phyloP scores from a whole-genome alignment of 345 rosid species.

The Gossypium thurberi region DNA sequence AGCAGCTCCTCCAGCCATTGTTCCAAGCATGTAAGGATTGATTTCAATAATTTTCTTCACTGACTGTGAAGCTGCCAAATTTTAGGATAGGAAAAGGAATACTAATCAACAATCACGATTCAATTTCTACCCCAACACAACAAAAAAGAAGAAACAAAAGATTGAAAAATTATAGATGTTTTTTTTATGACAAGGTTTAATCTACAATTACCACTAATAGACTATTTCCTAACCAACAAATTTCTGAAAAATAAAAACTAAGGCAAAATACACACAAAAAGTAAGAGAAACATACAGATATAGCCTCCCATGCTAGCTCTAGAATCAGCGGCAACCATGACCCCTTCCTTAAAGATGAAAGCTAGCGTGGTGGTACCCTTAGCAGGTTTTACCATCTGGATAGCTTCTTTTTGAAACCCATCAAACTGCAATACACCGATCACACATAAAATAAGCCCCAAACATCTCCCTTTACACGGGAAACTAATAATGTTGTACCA shows the following conservation, averaged over 20 bases:
- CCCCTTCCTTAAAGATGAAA: constrained; percentile 89
- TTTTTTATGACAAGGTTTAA: not conserved
- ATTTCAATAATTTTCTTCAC: constrained; percentile 79
- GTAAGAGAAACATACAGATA: constrained; percentile 54
- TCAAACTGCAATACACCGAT: constrained; percentile 55
- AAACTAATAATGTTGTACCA: not conserved
- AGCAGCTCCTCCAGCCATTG: constrained; percentile 90
- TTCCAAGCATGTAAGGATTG: constrained; percentile 80
- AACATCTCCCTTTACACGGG: not conserved
- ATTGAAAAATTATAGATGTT: not conserved
- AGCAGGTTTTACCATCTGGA: constrained; percentile 88
- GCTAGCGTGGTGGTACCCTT: constrained; percentile 98
- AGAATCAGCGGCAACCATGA: constrained; percentile 99
- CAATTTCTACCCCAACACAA: not conserved
- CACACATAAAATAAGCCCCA: constrained; percentile 13
- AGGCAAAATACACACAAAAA: not conserved
- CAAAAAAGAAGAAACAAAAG: too few relatives aligned
- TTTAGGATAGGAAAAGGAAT: not conserved
- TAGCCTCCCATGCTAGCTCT: constrained; percentile 99
- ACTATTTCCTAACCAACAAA: not conserved
- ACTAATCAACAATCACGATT: not conserved
- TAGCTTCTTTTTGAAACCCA: constrained; percentile 77
- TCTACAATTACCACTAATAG: not conserved
- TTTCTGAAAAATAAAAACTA: not conserved
- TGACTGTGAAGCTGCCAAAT: constrained; percentile 59